Evolutionary conservation across 306 rosid species (phyloP), one percentile per base, ranked within the genome.

Genomic region (Medicago lupulina): DNA sequence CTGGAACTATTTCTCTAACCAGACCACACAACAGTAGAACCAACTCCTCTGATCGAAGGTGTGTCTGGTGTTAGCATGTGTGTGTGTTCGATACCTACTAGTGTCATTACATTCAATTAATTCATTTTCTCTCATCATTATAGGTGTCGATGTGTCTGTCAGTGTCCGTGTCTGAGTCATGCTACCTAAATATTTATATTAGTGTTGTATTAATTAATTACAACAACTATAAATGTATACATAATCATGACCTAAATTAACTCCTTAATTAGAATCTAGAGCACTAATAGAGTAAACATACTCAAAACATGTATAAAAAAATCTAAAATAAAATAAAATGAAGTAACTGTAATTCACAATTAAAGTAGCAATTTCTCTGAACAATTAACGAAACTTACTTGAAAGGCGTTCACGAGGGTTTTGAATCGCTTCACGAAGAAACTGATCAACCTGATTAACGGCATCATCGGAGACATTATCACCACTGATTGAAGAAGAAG

Each of bases 351-450:
- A 73, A 70, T 61, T 70, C 12, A 39, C 36, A 25, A 65, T 72
- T 23, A 10, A 79, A 79, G 59, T 63, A 23, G 18, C 59, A 41
- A 64, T 23, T 59, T 69, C 17, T 69, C 18, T 2, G 4, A 34
- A 47, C 40, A 64, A 40, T 8, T 6, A 31, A 40, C 23, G 11
- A 61, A 71, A 79, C 92, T 71, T 80, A 95, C 98, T 76, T 3
- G 98, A 87, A 23, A 95, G 86, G 50, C 98, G 97, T 86, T 95
- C 97, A 17, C 98, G 89, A 76, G 97, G 97, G 85, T 95, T 95
- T 82, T 90, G 97, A 85, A 95, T 74, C 40, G 99, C 99, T 78
- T 95, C 99, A 15, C 96, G 93, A 44, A 95, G 93, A 75, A 95
- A 95, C 87, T 84, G 96, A 81, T 95, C 97, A 1, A 95, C 97